Conservation (phyloP, 164 flowering plant genomes). For the Sextonia rubra region DNA sequence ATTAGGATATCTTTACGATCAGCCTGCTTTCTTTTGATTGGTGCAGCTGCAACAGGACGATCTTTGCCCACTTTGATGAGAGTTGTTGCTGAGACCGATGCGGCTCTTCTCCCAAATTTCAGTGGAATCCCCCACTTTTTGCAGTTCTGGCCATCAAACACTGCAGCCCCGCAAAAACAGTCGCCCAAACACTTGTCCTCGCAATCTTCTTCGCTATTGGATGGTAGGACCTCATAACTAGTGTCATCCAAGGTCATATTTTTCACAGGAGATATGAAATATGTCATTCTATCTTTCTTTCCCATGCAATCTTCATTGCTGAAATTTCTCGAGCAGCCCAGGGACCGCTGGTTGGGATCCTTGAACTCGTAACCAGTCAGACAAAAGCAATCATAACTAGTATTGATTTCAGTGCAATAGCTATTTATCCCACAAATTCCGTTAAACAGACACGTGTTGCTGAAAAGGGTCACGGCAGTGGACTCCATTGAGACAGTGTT, state of each 20-base stretch:
- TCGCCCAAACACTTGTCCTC: neutral
- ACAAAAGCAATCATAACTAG: neutral
- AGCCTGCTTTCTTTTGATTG: neutral
- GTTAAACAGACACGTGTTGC: slow-evolving; percentile 8
- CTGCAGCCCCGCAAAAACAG: neutral
- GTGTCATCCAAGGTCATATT: neutral
- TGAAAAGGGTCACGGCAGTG: neutral
- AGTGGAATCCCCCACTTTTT: slow-evolving; percentile 25
- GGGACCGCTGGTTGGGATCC: neutral
- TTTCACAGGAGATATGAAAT: neutral
- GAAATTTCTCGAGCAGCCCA: neutral
- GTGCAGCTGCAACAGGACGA: too few relatives aligned
- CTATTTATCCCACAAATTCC: slow-evolving; percentile 12
- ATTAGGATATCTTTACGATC: neutral
- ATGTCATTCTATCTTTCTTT: neutral
- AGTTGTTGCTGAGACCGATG: neutral
- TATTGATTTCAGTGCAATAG: neutral
- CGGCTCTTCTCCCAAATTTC: slow-evolving; percentile 18
- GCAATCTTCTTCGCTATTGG: neutral
- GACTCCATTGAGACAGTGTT: neutral
- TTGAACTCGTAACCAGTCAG: neutral
- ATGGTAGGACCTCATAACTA: neutral
- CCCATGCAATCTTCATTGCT: neutral
- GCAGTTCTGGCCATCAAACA: slow-evolving; percentile 7
- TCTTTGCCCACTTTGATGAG: neutral